Evolutionary conservation across 2,329 filamentous ascomycete genomes (phyloP).

Genomic region (Cladosporium sp.): DNA sequence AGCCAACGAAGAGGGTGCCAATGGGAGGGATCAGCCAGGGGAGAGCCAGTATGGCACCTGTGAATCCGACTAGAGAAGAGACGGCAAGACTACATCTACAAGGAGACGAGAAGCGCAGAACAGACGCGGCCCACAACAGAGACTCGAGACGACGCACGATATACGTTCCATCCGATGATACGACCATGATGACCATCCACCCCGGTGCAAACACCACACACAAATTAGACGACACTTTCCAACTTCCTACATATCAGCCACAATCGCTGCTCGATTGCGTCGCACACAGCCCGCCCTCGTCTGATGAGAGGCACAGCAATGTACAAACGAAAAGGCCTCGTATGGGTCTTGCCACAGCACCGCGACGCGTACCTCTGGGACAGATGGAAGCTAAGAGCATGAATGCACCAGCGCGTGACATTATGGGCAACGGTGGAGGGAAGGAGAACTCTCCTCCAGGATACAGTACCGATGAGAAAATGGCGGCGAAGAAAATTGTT

Average conservation of each 20-base stretch:
- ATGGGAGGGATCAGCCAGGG: conserved; percentile 18
- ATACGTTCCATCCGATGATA: conserved; percentile 53
- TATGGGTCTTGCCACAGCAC: conserved; percentile 47
- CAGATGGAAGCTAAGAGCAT: conserved; percentile 34
- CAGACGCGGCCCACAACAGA: conserved; percentile 31
- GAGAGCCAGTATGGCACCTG: conserved; percentile 9
- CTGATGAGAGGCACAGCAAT: conserved; percentile 38
- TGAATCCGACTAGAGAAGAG: neutral
- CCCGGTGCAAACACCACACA: conserved; percentile 43
- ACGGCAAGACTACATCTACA: neutral
- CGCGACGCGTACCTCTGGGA: conserved; percentile 53
- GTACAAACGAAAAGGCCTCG: conserved; percentile 35
- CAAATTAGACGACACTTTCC: conserved; percentile 37
- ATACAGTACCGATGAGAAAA: neutral
- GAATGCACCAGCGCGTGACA: conserved; percentile 46
- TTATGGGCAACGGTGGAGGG: conserved; percentile 56
- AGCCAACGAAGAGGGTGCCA: conserved; percentile 20
- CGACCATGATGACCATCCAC: conserved; percentile 53
- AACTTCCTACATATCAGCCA: conserved; percentile 18
- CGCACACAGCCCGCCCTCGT: conserved; percentile 13
- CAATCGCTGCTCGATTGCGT: conserved; percentile 18
- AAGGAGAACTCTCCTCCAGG: conserved; percentile 65
- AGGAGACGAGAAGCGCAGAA: neutral
- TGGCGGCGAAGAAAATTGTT: neutral
- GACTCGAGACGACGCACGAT: conserved; percentile 50